Evolutionary conservation across 345 rosid species (phyloP).

Genomic region (Salix udensis): DNA sequence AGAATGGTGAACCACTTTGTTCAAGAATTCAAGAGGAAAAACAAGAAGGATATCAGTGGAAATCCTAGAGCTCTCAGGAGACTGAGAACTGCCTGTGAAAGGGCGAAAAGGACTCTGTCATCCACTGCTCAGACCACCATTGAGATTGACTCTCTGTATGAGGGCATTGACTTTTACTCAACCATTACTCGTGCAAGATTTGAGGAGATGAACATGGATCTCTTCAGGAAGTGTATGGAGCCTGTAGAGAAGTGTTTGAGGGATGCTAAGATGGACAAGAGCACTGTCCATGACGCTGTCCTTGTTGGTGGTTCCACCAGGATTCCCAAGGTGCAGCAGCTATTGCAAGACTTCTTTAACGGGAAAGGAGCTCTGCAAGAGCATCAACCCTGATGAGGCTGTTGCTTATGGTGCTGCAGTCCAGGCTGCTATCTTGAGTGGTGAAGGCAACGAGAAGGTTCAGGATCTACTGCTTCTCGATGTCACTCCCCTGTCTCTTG

Average conservation of each 20-base stretch:
- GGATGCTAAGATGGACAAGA: constrained; percentile 54
- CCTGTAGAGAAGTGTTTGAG: constrained; percentile 49
- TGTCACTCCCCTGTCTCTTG: constrained; percentile 35
- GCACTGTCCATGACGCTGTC: constrained; percentile 41
- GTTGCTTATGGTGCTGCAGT: constrained; percentile 50
- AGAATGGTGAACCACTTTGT: constrained; percentile 47
- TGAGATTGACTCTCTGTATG: constrained; percentile 42
- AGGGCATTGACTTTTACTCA: constrained; percentile 44
- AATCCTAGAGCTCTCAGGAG: constrained; percentile 44
- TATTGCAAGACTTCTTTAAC: constrained; percentile 39
- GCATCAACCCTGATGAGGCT: constrained; percentile 48
- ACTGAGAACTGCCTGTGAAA: constrained; percentile 46
- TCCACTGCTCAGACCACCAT: constrained; percentile 51
- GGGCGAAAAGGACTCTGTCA: constrained; percentile 50
- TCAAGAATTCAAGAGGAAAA: constrained; percentile 42
- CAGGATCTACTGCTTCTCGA: constrained; percentile 36
- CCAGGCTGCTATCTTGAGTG: constrained; percentile 35
- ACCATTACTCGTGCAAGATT: constrained; percentile 46
- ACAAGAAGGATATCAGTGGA: constrained; percentile 39
- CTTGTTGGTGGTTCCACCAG: constrained; percentile 59
- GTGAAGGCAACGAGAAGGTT: constrained; percentile 36
- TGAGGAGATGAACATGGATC: constrained; percentile 50
- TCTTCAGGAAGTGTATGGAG: constrained; percentile 54
- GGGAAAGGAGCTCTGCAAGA: constrained; percentile 46
- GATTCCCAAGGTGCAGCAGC: constrained; percentile 50